phyloP scores from a whole-genome alignment of 2,329 filamentous ascomycete species.

The Bipolaris zeicola region DNA sequence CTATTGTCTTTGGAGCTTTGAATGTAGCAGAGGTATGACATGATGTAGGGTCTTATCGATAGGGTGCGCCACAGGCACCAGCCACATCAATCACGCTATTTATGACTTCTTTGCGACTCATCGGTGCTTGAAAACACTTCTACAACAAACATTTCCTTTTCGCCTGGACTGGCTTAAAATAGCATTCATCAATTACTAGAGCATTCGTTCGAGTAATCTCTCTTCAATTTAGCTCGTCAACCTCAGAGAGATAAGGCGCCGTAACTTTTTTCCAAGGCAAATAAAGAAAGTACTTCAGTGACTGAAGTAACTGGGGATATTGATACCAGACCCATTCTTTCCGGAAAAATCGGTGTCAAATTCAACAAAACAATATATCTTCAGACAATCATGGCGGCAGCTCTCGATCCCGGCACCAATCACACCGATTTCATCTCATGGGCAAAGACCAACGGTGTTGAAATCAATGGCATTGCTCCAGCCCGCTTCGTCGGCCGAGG shows the following conservation, averaged over 20 bases:
- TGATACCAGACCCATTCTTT: background rate
- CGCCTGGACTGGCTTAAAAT: background rate
- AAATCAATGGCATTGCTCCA: slow-evolving; percentile 70
- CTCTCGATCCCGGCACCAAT: slow-evolving; percentile 44
- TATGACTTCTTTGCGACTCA: background rate
- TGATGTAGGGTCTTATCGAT: slow-evolving; percentile 24
- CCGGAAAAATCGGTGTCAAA: too few species aligned
- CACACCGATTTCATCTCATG: slow-evolving; percentile 68
- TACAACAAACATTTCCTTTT: background rate
- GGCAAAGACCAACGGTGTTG: slow-evolving; percentile 68
- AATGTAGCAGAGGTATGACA: slow-evolving; percentile 9
- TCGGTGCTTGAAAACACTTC: background rate
- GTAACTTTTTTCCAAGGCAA: background rate
- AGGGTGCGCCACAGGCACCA: slow-evolving; percentile 27
- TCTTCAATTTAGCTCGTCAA: background rate
- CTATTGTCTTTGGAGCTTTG: background rate
- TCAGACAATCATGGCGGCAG: slow-evolving; percentile 35
- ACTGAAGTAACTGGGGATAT: background rate
- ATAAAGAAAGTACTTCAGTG: background rate
- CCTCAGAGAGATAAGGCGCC: background rate
- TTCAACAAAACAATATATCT: background rate
- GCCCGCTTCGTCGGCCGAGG: slow-evolving; percentile 72
- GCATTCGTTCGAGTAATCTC: background rate
- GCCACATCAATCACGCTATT: slow-evolving; percentile 19
- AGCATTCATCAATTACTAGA: background rate